Conservation (phyloP, 768 basidiomycete species). For the Rhizopogon roseolus region DNA sequence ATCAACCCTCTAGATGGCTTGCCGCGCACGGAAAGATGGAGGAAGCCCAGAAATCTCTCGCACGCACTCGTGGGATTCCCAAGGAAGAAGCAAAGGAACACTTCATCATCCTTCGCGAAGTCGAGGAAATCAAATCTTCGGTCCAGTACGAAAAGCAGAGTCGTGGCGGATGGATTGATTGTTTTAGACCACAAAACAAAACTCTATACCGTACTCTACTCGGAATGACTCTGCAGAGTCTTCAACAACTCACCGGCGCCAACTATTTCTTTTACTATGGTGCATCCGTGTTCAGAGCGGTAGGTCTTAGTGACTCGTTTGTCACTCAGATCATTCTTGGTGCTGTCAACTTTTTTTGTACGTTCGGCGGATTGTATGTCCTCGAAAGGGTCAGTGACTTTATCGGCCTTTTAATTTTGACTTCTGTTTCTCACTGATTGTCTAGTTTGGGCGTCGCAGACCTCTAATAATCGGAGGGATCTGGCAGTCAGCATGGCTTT, state of each 20-base stretch:
- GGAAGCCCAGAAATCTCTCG: constrained; percentile 45
- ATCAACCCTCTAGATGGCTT: constrained; percentile 42
- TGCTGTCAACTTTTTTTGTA: constrained; percentile 66
- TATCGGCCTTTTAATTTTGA: background rate
- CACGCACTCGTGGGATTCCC: constrained; percentile 45
- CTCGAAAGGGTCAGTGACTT: constrained; percentile 51
- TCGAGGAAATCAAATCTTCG: constrained; percentile 50
- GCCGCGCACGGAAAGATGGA: constrained; percentile 41
- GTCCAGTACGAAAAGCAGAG: constrained; percentile 44
- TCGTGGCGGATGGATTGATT: constrained; percentile 61
- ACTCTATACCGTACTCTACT: constrained; percentile 60
- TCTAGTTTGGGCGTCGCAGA: constrained; percentile 55
- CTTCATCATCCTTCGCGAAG: constrained; percentile 40
- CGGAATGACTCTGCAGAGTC: constrained; percentile 60
- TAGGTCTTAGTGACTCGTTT: constrained; percentile 64
- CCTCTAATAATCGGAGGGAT: constrained; percentile 66
- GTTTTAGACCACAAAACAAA: constrained; percentile 53
- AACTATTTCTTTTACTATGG: constrained; percentile 70
- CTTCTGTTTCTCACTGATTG: background rate
- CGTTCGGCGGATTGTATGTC: constrained; percentile 68
- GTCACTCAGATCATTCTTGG: constrained; percentile 75
- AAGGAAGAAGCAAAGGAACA: constrained; percentile 32
- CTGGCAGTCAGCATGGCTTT: constrained; percentile 69
- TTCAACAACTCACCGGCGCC: constrained; percentile 71
- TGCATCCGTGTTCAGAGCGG: constrained; percentile 61